Percentiles rank a stretch among this genome's conserved stretches.
These are phyloP conservation scores for Themeda triandra DNA, from an alignment of 176 grass and related monocot genomes.

Conservation along the genomic window DNA sequence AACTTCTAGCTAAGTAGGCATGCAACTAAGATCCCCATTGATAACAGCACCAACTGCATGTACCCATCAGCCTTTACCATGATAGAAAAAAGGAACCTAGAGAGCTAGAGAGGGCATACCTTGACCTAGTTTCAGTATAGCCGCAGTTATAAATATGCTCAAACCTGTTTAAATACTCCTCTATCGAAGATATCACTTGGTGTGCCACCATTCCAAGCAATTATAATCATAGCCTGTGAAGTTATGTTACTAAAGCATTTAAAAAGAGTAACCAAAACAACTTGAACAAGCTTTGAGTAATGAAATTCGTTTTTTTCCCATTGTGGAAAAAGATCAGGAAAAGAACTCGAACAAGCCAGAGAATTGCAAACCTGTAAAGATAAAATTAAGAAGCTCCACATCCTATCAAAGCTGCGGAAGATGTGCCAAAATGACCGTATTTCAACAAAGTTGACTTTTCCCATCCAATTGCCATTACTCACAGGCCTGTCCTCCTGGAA, in stretches of 20 bases:
- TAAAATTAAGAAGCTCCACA: slow-evolving; percentile 97
- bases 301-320: too few species aligned
- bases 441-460: slow-evolving; percentile 97
- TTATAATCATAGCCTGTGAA: slow-evolving; percentile 80
- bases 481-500: slow-evolving; percentile 51
- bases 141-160: slow-evolving; percentile 95
- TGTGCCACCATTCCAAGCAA: slow-evolving; percentile 96
- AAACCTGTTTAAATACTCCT: slow-evolving; percentile 82
- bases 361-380: slow-evolving; percentile 68
- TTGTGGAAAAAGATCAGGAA: too few species aligned
- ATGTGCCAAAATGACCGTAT: slow-evolving; percentile 97
- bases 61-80: background rate
- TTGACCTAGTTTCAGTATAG: slow-evolving; percentile 75
- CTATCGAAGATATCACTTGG: slow-evolving; percentile 77
- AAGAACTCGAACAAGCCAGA: slow-evolving; percentile 36
- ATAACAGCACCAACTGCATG: background rate
- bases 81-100: background rate
- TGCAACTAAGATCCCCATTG: background rate
- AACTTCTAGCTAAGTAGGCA: background rate
- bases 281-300: background rate
- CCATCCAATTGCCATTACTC: slow-evolving; percentile 62
- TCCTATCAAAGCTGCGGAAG: slow-evolving; percentile 97
- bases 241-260: background rate
- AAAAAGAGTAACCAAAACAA: slow-evolving; percentile 28
- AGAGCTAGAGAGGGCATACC: slow-evolving; percentile 16